Evolutionary conservation across 176 grass and related monocot species (phyloP).

Genomic region (Eleusine indica): DNA sequence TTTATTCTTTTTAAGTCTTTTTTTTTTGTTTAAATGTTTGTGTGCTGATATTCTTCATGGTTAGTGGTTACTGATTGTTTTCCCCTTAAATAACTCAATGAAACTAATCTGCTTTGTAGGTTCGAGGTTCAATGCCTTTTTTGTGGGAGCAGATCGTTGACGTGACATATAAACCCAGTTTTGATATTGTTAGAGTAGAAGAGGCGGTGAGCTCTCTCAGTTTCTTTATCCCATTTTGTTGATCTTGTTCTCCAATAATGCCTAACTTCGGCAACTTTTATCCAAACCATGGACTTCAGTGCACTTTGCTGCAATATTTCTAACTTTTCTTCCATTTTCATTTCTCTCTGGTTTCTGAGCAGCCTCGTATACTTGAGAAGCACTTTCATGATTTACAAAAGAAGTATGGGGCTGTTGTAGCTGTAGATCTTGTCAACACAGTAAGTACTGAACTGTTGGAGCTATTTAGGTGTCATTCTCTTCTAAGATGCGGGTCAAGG

Average conservation of each 20-base stretch:
- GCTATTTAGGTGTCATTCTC: conserved; percentile 2
- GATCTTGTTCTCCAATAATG: background rate
- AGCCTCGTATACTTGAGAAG: conserved; percentile 72
- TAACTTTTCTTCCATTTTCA: conserved; percentile 26
- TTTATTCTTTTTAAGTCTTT: background rate
- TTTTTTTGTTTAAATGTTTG: background rate
- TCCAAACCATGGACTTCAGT: background rate
- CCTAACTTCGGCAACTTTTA: background rate
- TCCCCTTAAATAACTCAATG: background rate
- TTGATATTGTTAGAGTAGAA: conserved; percentile 75
- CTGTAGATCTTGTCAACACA: conserved; percentile 83
- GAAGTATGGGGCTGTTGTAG: conserved; percentile 85
- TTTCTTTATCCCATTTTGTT: conserved; percentile 16
- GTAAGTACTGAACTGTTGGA: conserved; percentile 42
- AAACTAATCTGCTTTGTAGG: conserved; percentile 47
- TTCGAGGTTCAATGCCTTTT: conserved; percentile 90
- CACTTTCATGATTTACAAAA: conserved; percentile 88
- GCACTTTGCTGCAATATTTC: background rate
- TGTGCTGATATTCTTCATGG: background rate
- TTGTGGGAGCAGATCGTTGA: conserved; percentile 96
- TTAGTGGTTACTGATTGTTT: background rate
- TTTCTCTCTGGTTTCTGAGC: conserved; percentile 30
- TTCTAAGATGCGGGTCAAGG: background rate
- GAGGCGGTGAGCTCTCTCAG: conserved; percentile 55
- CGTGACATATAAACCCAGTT: conserved; percentile 89